Conservation (phyloP, 768 basidiomycete genomes). For the Amanita jacksonii region DNA sequence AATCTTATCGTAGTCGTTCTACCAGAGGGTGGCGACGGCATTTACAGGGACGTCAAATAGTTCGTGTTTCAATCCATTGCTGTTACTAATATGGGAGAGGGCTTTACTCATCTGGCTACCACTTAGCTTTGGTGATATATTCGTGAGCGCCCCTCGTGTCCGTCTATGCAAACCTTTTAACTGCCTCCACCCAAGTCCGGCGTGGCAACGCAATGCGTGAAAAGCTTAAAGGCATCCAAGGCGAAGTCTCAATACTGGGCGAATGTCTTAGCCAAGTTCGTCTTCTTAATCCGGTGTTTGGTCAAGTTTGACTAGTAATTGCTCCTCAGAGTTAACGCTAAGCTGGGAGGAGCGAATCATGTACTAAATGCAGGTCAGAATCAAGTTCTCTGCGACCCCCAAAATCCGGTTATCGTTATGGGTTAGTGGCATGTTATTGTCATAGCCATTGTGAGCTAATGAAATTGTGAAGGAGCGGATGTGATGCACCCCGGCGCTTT, state of each 20-base stretch:
- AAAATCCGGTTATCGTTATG: conserved; percentile 69
- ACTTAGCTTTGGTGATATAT: conserved; percentile 54
- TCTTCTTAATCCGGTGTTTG: conserved; percentile 3
- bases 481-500: conserved; percentile 76
- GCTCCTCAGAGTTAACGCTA: conserved; percentile 62
- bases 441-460: not conserved
- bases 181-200: too few relatives aligned
- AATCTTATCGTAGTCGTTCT: conserved; percentile 58
- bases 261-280: conserved; percentile 73
- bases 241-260: conserved; percentile 75
- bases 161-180: too few relatives aligned
- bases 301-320: not conserved
- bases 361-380: conserved; percentile 56
- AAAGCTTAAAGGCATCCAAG: conserved; percentile 46
- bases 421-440: conserved; percentile 29
- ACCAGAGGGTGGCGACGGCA: conserved; percentile 61
- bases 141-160: conserved; percentile 12
- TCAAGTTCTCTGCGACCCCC: conserved; percentile 47
- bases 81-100: too few relatives aligned
- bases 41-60: conserved; percentile 75
- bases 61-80: too few relatives aligned
- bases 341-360: conserved; percentile 74
- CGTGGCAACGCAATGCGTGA: conserved; percentile 74
- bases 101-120: not conserved
- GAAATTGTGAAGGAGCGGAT: conserved; percentile 48